Percentiles rank a stretch among this genome's conserved stretches.
Evolutionary conservation across 352 stramenopile genomes (phyloP).

Genomic region (Elongisporangium undulatum): DNA sequence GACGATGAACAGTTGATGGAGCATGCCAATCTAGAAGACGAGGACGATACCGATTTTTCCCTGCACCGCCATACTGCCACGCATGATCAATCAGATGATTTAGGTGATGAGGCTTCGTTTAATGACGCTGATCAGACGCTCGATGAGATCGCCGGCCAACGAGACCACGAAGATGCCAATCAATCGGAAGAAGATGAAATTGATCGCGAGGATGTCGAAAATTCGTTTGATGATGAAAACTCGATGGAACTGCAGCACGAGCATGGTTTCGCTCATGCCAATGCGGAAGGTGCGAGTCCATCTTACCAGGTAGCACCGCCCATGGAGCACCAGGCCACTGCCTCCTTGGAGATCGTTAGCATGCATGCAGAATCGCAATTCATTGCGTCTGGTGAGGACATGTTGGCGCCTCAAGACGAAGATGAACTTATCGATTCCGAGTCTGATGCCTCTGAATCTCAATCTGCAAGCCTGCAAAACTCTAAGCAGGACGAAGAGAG

Average conservation of each 20-base stretch:
- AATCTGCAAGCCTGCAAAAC: neutral
- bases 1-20: neutral
- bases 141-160: constrained; percentile 1
- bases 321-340: too few relatives aligned
- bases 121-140: constrained; percentile 11
- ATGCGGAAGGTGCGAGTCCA: neutral
- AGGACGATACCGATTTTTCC: constrained; percentile 4
- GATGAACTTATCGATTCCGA: neutral
- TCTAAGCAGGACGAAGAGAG: neutral
- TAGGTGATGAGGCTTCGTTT: constrained; percentile 12
- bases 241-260: neutral
- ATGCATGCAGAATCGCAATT: too few relatives aligned
- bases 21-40: neutral
- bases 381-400: too few relatives aligned
- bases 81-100: neutral
- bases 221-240: constrained; percentile 5
- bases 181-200: neutral
- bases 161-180: neutral
- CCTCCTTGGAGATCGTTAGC: too few relatives aligned
- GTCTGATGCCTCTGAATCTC: neutral
- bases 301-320: neutral
- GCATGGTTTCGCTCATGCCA: neutral
- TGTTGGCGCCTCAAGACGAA: neutral
- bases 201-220: neutral
- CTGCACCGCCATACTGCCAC: neutral